Evolutionary conservation across 345 rosid species (phyloP), one percentile per base, ranked within the genome.

Genomic region (Heritiera fomes): DNA sequence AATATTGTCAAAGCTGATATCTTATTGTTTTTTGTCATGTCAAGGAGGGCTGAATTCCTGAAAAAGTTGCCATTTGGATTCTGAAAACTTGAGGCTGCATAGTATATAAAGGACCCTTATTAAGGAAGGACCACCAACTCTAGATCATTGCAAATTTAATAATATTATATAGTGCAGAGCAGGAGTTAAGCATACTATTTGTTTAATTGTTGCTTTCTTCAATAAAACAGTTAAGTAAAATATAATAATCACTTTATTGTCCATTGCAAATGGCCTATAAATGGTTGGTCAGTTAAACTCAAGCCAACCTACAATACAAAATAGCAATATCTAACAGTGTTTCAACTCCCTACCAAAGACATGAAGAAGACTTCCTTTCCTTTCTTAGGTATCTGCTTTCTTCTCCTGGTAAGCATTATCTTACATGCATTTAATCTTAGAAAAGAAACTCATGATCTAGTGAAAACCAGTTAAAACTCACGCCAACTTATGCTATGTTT

Each of bases 321-420:
- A 2, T 2, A 55, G 10, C 18, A 73, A 55, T 38, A 53, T 34
- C 63, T 55, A 34, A 53, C 76, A 10, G 12, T n/a, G 47, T 53
- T 72, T 72, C 76, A 72, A 34, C 62, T 53, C 32, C 63, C 46
- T 55, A 11, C 63, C 63, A 34, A 43, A 11, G 28, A 55, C 76
- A 73, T 73, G 76, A 73, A 73, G 50, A 73, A 73, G 50, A 73
- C 63, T 55, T 56, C 5, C 62, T 32, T 38, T 73, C 32, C 58
- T 11, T 38, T 73, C 49, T 73, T 38, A 50, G 18, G 40, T 38
- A n/a, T 73, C 63, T 73, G 64, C 50, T 38, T 38, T 38, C 30
- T 38, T 73, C 63, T 73, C 64, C 64, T 55, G 64, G 76, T 73
- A 73, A 55, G 64, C 34, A 72, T 58, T 46, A 46, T 0, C 28